A percentile compares a stretch with the other conserved stretches of the same genome.
Evolutionary conservation across 176 grass and related monocot species (phyloP).

Genomic region (Carex myosuroides): DNA sequence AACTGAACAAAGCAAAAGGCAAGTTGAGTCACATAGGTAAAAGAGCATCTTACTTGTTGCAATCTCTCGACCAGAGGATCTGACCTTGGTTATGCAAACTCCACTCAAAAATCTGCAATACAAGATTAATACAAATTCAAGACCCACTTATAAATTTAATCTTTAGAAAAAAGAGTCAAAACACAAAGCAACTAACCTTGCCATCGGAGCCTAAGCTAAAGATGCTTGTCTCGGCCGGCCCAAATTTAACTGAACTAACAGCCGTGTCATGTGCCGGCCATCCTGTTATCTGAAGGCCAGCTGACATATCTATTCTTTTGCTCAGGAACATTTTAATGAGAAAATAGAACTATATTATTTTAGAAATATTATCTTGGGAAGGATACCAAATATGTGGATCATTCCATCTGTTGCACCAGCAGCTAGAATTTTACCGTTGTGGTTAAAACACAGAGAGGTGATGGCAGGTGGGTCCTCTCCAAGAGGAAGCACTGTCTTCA

Average conservation of each 20-base stretch:
- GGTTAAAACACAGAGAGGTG: slow-evolving; percentile 94
- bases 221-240: slow-evolving; percentile 92
- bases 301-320: slow-evolving; percentile 73
- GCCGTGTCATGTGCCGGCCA: slow-evolving; percentile 97
- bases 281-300: slow-evolving; percentile 96
- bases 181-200: slow-evolving; percentile 44
- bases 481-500: slow-evolving; percentile 91
- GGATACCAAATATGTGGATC: slow-evolving; percentile 99
- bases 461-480: slow-evolving; percentile 95
- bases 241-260: slow-evolving; percentile 80
- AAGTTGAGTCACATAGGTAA: neutral
- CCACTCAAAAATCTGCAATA: slow-evolving; percentile 93
- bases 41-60: slow-evolving; percentile 57
- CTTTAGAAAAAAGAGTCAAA: slow-evolving; percentile 18
- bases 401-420: slow-evolving; percentile 92
- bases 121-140: neutral
- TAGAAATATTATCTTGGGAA: neutral
- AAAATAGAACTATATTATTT: neutral
- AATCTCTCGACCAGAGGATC: slow-evolving; percentile 88
- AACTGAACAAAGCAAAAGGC: neutral
- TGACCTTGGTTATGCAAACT: slow-evolving; percentile 98
- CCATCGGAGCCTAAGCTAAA: slow-evolving; percentile 90
- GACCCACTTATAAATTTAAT: slow-evolving; percentile 1
- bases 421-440: slow-evolving; percentile 96
- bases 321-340: slow-evolving; percentile 1